Base-by-base conservation (phyloP, 805 yeast species). In the Barnettozyma botsteinii region DNA sequence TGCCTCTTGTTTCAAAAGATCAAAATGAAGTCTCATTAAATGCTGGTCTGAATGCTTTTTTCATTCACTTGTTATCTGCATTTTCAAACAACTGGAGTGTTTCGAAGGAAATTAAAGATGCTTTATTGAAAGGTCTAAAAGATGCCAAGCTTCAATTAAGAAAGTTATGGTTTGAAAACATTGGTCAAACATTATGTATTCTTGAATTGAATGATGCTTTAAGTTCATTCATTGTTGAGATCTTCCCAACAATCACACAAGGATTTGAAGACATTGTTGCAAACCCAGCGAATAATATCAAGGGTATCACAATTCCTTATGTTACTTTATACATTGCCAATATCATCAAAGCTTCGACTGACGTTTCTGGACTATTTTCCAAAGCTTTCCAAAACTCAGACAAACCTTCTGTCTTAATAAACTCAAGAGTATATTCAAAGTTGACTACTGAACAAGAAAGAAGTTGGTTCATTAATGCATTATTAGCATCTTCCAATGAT, bases 1-100 rank as follows among this genome's bases (percentile, higher is more conserved):
- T 70, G 2, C 68, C 81, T 2, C 61, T 79, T n/a, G 65, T 82
- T 4, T 38, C 73, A 0, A 88, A 85, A 50, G 98, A 91, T 52
- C 75, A 78, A 33, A 85, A 87, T 50, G 98, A 91, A 53, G 14
- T 47, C 1, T 75, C 85, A 0, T 65, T 88, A 29, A 43, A 63
- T 3, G 62, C 67, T 4, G 64, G 78, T 42, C 64, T 81, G 7
- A 57, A 61, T 8, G 72, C 82, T 0, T 70, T 77, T 39, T 67
- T 78, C 29, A 45, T 48, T 2, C 79, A 75, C 46, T 64, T 71
- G 20, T 52, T 69, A 10, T 50, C 56, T 10, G 36, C 63, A 3
- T 44, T 64, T 18, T 43, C 49, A 2, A 37, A 43, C n/a, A 45
- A 50, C n/a, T 39, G 46, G 15, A 31, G 42, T 21, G 44, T 52